Evolutionary conservation across 371 early-diverging fungal species (phyloP), one percentile per base, ranked within the genome.

Genomic region (Haplosporangium sp.): DNA sequence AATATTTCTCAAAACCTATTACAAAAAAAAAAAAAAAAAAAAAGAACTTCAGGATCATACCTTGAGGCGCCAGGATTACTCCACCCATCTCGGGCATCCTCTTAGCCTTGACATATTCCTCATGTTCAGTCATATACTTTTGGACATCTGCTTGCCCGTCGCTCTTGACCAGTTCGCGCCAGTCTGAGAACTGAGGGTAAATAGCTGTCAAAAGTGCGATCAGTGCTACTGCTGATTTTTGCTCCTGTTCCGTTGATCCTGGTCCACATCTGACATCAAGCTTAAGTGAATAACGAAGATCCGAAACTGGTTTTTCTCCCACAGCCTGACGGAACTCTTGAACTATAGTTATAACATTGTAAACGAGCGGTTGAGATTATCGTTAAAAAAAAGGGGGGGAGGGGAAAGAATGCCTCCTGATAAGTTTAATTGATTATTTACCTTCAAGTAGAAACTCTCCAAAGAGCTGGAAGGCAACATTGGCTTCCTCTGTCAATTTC

Each of bases 361-460:
- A 27, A 27, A 27, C 27, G 27, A 50, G 50, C 6, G 17, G n/a
- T n/a, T 15, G 6, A 50, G n/a, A 7, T 11, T n/a, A 19, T 50
- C 1, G n/a, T 50, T n/a, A 50, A 50, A n/a, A 15, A n/a, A 15
- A 15, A 4, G 50, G 27, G 27, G 27, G 27, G 27, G 50, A 1
- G 27, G 27, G 27, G 27, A 27, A 27, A 27, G 27, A 27, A 27
- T 27, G 27, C 27, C 27, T 27, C 27, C 27, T 27, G 27, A 27
- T 27, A 50, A n/a, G 4, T n/a, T 0, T n/a, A 50, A n/a, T 34
- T 2, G 11, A 7, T 4, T 10, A 48, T 7, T 3, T 45, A 65
- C 89, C 89, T 86, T 97, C 96, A 83, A 96, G 92, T 20, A 97
- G 81, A 71, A 97, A 97, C 84, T 96, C 97, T 34, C 95, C 97